A percentile compares a stretch with the other conserved stretches of the same genome.
phyloP scores from a whole-genome alignment of 495 filamentous ascomycete genomes.

The Neurospora sp. region DNA sequence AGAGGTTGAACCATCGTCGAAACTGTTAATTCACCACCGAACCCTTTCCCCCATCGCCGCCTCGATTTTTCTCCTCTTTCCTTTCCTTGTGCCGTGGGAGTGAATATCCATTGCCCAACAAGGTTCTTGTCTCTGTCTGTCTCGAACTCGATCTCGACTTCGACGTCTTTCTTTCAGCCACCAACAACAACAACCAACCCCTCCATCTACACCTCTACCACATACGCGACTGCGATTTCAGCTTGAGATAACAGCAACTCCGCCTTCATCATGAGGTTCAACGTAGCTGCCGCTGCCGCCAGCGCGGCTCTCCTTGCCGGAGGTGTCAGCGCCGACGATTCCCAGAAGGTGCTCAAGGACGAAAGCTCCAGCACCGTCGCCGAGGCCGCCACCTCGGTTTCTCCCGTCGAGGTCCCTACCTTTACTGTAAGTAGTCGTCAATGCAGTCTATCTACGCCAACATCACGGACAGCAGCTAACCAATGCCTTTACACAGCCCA shows the following conservation, averaged over 20 bases:
- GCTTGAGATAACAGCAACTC: conserved; percentile 10
- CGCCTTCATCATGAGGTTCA: conserved; percentile 54
- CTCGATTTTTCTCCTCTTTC: conserved; percentile 15
- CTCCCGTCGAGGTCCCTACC: conserved; percentile 53
- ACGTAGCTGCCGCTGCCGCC: conserved; percentile 60
- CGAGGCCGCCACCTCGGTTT: conserved; percentile 47
- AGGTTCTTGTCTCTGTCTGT: conserved; percentile 14
- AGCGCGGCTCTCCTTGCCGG: conserved; percentile 60
- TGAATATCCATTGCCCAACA: conserved; percentile 22
- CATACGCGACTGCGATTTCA: conserved; percentile 8
- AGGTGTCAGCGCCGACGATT: conserved; percentile 60
- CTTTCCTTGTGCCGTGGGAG: conserved; percentile 34
- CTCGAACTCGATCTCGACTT: conserved; percentile 10
- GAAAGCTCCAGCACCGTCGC: conserved; percentile 29
- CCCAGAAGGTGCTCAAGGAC: conserved; percentile 45
- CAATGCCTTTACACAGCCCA: conserved; percentile 50
- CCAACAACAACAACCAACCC: not conserved
- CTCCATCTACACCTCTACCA: conserved; percentile 7
- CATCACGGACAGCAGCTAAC: conserved; percentile 18
- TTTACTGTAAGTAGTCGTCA: conserved; percentile 64
- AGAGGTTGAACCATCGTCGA: conserved; percentile 11
- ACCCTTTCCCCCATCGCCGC: not conserved
- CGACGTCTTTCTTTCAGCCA: conserved; percentile 9
- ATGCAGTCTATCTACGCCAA: not conserved
- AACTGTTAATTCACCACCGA: conserved; percentile 24